These are phyloP conservation scores for Yueomyces sinensis DNA, from an alignment of 805 yeast genomes.

Conservation along the genomic window DNA sequence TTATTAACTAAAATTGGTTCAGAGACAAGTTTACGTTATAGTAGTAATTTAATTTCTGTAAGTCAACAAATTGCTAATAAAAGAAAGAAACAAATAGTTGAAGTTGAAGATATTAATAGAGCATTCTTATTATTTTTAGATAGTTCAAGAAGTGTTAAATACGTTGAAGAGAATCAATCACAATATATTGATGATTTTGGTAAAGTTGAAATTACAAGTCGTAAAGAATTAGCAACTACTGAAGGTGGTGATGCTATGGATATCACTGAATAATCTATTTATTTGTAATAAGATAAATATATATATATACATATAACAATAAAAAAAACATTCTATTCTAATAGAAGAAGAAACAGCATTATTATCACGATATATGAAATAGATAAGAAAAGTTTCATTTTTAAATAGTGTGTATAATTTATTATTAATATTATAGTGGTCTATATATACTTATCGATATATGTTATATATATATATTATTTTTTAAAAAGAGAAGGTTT, in stretches of 20 bases:
- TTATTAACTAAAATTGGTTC: constrained; percentile 79
- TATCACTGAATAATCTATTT: constrained; percentile 15
- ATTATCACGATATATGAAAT: too few relatives aligned
- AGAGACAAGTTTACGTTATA: constrained; percentile 86
- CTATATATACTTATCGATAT: neutral
- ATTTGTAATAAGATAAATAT: neutral
- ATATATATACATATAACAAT: too few relatives aligned
- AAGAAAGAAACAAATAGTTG: constrained; percentile 53
- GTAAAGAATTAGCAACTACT: constrained; percentile 1
- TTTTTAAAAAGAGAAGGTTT: too few relatives aligned
- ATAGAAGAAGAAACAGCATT: too few relatives aligned
- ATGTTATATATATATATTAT: neutral
- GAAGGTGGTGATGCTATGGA: constrained; percentile 20
- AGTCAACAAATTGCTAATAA: constrained; percentile 76
- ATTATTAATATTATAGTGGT: too few relatives aligned
- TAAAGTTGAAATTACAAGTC: constrained; percentile 42
- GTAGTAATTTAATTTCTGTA: constrained; percentile 81
- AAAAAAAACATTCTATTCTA: too few relatives aligned
- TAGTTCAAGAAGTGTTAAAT: constrained; percentile 78
- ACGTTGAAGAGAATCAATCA: constrained; percentile 51
- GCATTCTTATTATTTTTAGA: constrained; percentile 81
- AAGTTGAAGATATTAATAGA: constrained; percentile 73
- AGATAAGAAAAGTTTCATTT: too few relatives aligned
- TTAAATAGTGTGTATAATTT: too few relatives aligned
- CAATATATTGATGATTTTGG: constrained; percentile 76